Evolutionary conservation across 2,329 filamentous ascomycete species (phyloP), one percentile per base, ranked within the genome.

Genomic region (Xylariaceae sp.): DNA sequence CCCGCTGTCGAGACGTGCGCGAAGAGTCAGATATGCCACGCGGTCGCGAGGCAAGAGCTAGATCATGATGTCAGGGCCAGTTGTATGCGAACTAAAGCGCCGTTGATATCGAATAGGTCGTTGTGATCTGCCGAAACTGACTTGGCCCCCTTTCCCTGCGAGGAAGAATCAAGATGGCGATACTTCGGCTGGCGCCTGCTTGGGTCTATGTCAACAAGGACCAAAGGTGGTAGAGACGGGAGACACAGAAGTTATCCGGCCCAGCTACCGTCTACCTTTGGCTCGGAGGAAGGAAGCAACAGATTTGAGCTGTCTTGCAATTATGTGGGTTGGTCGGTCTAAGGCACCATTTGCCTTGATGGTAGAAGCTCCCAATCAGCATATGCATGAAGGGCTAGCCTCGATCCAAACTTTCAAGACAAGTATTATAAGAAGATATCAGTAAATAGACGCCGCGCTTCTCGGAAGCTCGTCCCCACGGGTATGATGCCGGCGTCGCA

Each of bases 401-500:
- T 39, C 17, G 11, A 16, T 29, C 29, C 19, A 29, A 14, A 43
- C 26, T 31, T 34, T 44, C 16, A 6, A 28, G 17, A 47, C 19
- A 45, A 8, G n/a, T n/a, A n/a, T n/a, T n/a, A n/a, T n/a, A n/a
- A n/a, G n/a, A n/a, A n/a, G n/a, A 14, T 14, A 19, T 33, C 33
- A 14, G 21, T 36, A 17, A 31, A 49, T 44, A 55, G 21, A 34
- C 41, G 53, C 53, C 48, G 59, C 63, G 58, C 58, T 61, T 65
- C 58, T 64, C 43, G 47, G 62, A 62, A 52, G 56, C 40, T 46
- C 45, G 34, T 62, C 47, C 36, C 53, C 47, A 28, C 58, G 63
- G 60, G 58, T 61, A 64, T 58, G 56, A 61, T 62, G 45, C 60
- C 57, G 62, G 41, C 47, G 65, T 67, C 61, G 61, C 67, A 63